phyloP scores from a whole-genome alignment of 2,329 filamentous ascomycete species.

The Chalara sp. region DNA sequence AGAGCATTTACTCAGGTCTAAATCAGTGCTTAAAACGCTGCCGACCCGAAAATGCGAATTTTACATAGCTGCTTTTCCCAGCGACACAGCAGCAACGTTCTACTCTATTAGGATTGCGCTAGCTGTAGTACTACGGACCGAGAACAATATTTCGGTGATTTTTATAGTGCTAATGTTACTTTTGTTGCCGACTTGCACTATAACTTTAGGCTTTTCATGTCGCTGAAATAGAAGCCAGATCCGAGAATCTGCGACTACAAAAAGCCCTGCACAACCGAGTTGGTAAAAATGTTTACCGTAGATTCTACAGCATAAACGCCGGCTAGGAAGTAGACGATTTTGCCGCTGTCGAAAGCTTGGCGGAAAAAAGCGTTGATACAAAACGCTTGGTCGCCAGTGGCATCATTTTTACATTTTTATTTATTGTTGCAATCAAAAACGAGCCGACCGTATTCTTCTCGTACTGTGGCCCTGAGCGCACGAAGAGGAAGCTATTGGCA shows the following conservation, averaged over 20 bases:
- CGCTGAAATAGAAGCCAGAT: slow-evolving; percentile 35
- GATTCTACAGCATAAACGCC: background rate
- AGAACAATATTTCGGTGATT: slow-evolving; percentile 34
- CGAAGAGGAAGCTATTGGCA: slow-evolving; percentile 61
- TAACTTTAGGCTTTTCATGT: slow-evolving; percentile 16
- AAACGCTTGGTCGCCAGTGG: too few species aligned
- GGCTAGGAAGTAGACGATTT: background rate
- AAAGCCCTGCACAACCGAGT: slow-evolving; percentile 29
- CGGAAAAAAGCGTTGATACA: too few species aligned
- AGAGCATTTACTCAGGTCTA: background rate
- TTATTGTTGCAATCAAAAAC: slow-evolving; percentile 68
- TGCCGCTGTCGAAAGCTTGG: background rate
- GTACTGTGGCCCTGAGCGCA: slow-evolving; percentile 87
- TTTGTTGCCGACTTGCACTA: slow-evolving; percentile 28
- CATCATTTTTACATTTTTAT: too few species aligned
- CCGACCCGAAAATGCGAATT: slow-evolving; percentile 16
- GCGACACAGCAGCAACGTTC: slow-evolving; percentile 25
- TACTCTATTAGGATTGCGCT: slow-evolving; percentile 34
- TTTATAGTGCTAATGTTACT: slow-evolving; percentile 37
- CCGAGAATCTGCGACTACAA: slow-evolving; percentile 31
- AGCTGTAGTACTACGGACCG: slow-evolving; percentile 30
- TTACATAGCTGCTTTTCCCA: slow-evolving; percentile 27
- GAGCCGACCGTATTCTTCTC: slow-evolving; percentile 55
- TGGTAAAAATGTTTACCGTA: slow-evolving; percentile 5
- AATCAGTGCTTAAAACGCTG: slow-evolving; percentile 39